A percentile compares a stretch with the other conserved stretches of the same genome.
Conservation (phyloP, 306 rosid genomes). For the Hippophae tibetana region DNA sequence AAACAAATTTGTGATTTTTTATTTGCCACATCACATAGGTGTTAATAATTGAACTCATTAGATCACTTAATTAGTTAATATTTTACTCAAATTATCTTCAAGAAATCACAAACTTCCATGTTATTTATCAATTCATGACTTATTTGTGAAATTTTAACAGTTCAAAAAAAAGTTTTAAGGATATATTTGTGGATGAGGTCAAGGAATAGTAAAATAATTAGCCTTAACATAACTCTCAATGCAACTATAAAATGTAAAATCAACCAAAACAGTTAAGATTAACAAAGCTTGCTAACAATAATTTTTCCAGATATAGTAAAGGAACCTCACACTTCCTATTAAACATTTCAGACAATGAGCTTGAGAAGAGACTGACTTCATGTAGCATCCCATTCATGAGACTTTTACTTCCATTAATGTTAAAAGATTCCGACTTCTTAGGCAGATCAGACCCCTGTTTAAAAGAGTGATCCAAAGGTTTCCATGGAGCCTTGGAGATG, state of each 20-base stretch:
- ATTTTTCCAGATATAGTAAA: constrained; percentile 3
- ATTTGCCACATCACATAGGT: too few relatives aligned
- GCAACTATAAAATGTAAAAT: constrained; percentile 4
- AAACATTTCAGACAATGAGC: constrained; percentile 65
- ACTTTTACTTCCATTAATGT: constrained; percentile 44
- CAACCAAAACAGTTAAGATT: not conserved
- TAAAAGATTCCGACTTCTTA: constrained; percentile 41
- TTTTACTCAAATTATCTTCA: too few relatives aligned
- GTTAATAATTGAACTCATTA: too few relatives aligned
- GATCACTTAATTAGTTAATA: too few relatives aligned
- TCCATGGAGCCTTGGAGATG: constrained; percentile 34
- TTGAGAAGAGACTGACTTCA: constrained; percentile 72
- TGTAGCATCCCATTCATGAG: constrained; percentile 32
- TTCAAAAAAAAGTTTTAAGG: too few relatives aligned
- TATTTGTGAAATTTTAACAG: too few relatives aligned
- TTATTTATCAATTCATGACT: too few relatives aligned
- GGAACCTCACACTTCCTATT: constrained; percentile 53
- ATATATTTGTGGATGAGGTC: not conserved
- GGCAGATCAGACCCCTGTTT: constrained; percentile 41
- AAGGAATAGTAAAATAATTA: not conserved
- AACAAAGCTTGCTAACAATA: not conserved
- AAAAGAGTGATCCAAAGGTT: constrained; percentile 29
- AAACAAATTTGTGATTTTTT: too few relatives aligned
- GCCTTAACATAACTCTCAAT: not conserved
- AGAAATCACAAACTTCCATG: too few relatives aligned